Evolutionary conservation across 2,329 filamentous ascomycete species (phyloP), one percentile per base, ranked within the genome.

Genomic region (Tolypocladium cylindrosporum): DNA sequence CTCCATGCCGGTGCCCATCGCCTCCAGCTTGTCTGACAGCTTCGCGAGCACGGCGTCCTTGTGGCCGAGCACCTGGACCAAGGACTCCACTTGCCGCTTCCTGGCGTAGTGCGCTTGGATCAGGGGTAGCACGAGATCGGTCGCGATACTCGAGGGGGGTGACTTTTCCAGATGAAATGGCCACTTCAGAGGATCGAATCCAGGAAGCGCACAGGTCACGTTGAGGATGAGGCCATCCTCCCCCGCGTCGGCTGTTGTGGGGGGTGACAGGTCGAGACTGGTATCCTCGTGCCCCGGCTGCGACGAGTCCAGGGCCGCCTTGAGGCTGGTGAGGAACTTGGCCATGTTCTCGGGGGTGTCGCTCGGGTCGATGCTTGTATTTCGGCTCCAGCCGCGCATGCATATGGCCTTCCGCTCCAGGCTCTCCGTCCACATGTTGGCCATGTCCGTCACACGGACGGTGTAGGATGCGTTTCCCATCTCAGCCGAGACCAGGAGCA

Each of bases 361-460:
- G 67, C 81, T 85, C 1, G 89, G 85, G 67, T 93, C 88, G 60
- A 93, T 91, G 60, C 82, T 85, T 19, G 86, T 89, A 64, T 84
- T 79, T 63, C 86, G 79, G 31, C 80, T 73, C 58, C 82, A 76
- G 37, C 84, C 87, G 59, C 87, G 82, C 59, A 78, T 74, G 57
- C 85, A 79, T 58, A 93, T 87, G 13, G 75, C 77, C n/a, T 75
- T 77, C 27, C 83, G 76, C 58, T 84, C 79, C 27, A 91, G 72
- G 10, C 70, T 77, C 71, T 92, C 89, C 34, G 75, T 73, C 89
- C 89, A 94, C n/a, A 91, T 75, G 62, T 85, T 81, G 67, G 81
- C 85, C 59, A 91, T 77, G 67, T 93, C 89, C 2, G 88, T 90
- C 43, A 93, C 68, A 59, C 83, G 78, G 36, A 92, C 69, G 2